Conservation (phyloP, 208 protist genomes). For the Trypanosomatidae sp. region DNA sequence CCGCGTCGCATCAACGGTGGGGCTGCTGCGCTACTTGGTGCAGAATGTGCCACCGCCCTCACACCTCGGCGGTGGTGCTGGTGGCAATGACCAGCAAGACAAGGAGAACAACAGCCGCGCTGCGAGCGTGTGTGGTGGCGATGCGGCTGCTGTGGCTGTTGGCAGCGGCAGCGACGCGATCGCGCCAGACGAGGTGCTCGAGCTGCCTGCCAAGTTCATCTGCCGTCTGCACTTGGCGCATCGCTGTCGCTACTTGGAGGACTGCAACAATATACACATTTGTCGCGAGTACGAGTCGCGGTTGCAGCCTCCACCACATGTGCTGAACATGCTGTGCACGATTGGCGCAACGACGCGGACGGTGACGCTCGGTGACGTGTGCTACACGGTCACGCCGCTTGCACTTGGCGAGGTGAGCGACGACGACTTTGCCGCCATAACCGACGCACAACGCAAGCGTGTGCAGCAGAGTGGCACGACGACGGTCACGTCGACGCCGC, state of each 20-base stretch:
- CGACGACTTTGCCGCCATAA: constrained; percentile 48
- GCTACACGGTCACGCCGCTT: constrained; percentile 52
- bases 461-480: constrained; percentile 2
- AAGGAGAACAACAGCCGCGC: too few species aligned
- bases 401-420: constrained; percentile 58
- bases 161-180: constrained; percentile 9
- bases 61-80: too few species aligned
- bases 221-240: constrained; percentile 79
- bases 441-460: constrained; percentile 24
- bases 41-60: constrained; percentile 41
- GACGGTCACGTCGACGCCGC: too few species aligned
- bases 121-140: too few species aligned
- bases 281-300: constrained; percentile 74
- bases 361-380: constrained; percentile 52
- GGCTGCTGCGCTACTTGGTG: constrained; percentile 68
- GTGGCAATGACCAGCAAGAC: too few species aligned
- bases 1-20: constrained; percentile 68
- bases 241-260: constrained; percentile 81
- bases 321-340: constrained; percentile 24
- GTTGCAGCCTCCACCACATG: constrained; percentile 59
- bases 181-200: constrained; percentile 23
- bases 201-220: constrained; percentile 70
- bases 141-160: not conserved
- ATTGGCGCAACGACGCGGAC: constrained; percentile 42
- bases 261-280: constrained; percentile 89